Base-by-base conservation (phyloP, 2,329 filamentous ascomycete genomes). In the Penicillium psychrosexuale region DNA sequence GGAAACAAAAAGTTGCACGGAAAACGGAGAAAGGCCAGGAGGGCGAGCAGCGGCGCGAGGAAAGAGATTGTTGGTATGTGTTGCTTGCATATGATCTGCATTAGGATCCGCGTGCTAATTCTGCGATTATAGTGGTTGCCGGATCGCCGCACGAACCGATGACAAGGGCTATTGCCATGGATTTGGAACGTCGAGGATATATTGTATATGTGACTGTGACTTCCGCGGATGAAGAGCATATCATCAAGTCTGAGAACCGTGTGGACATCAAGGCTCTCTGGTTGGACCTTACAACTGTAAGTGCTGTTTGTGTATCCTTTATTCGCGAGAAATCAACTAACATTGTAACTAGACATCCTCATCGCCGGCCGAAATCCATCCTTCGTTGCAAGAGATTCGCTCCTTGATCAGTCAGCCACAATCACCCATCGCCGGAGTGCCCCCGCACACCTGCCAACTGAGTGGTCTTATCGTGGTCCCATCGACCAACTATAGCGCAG, bases 201-300 rank as follows among this genome's bases (percentile, higher is more conserved):
- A 89, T 97, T 57, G 90, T 97, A 53, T 99, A 91, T 72, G 81
- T 99, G 57, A 89, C 96, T 0, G 93, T 91, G 66, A 88, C 85
- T 60, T 90, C 85, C n/a, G 77, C 86, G 56, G 90, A 96, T 65
- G 93, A 97, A 63, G 91, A 97, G 71, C 80, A 86, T 34, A 77
- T 88, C 60, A 86, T 97, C 13, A 84, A 90, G 57, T 82, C 84
- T 57, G 84, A 96, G 71, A 82, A 86, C n/a, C 82, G 91, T 58
- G 80, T 85, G 7, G 94, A 97, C 69, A 88, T 97, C 61, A 84
- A 88, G 59, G 86, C 93, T 8, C 76, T 99, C 55, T 85, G 85
- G 69, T 82, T 97, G 60, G 91, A 97, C 67, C 85, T 95, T 34
- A 89, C 87, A 33, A 65, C 66, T 22, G 74, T 75, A 62, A 57